Conservation (phyloP, 805 yeast species). For the Candida pini region DNA sequence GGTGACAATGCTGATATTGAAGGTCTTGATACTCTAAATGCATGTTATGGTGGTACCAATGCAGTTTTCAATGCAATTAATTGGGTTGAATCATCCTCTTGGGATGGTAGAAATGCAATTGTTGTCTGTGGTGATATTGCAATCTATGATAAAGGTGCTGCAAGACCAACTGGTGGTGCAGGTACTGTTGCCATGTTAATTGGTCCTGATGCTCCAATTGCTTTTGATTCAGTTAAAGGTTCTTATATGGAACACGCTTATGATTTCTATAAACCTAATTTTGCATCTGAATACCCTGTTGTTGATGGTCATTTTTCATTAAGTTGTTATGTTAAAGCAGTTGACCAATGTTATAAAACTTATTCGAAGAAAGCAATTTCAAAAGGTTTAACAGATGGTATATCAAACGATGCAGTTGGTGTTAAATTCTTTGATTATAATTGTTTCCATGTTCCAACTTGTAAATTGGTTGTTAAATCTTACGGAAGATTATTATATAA, state of each 20-base stretch:
- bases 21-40: conserved; percentile 93
- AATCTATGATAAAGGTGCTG: conserved; percentile 92
- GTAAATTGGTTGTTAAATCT: conserved; percentile 90
- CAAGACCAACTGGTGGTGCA: conserved; percentile 99
- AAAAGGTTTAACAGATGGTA: conserved; percentile 38
- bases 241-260: conserved; percentile 94
- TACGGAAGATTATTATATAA: conserved; percentile 88
- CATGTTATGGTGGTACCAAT: conserved; percentile 97
- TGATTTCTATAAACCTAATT: conserved; percentile 97
- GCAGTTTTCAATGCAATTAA: conserved; percentile 90
- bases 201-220: conserved; percentile 98
- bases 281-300: conserved; percentile 91
- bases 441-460: conserved; percentile 97
- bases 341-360: conserved; percentile 78
- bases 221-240: conserved; percentile 84
- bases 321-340: conserved; percentile 88
- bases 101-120: conserved; percentile 98
- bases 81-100: conserved; percentile 92
- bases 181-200: conserved; percentile 92
- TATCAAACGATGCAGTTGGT: conserved; percentile 56
- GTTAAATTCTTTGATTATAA: conserved; percentile 80
- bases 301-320: conserved; percentile 97
- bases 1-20: conserved; percentile 87
- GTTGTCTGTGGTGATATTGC: conserved; percentile 98
- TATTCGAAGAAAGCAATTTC: conserved; percentile 73